Base-by-base conservation (phyloP, 2,329 filamentous ascomycete species). In the Colletotrichum salicis region DNA sequence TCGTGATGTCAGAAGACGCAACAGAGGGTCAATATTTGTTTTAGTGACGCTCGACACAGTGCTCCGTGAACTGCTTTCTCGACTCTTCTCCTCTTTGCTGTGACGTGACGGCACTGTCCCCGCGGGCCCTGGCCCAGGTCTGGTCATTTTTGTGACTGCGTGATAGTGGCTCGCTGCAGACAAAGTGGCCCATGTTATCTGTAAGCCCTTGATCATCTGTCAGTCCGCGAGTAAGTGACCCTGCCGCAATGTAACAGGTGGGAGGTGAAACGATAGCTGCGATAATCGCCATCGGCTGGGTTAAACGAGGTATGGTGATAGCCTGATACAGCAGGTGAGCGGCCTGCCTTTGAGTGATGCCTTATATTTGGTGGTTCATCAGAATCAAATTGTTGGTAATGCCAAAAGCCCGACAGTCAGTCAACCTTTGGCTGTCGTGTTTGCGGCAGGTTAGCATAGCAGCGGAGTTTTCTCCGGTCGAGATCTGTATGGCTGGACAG, bases 381-480 rank as follows among this genome's bases (percentile, higher is more conserved):
- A 57, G 56, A 62, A 52, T 19, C 31, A 15, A 5, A 67, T 57
- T 19, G 48, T 66, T 15, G 22, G 37, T 24, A 45, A 60, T 35
- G 41, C 15, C 22, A 37, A 22, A 24, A 22, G n/a, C 33, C 29
- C 31, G 15, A 54, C 15, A 12, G 27, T 35, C 8, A 33, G 24
- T 35, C 19, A 33, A 35, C 60, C 60, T 27, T n/a, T 62, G 19
- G 15, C 15, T 41, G 19, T 33, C 35, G 24, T 55, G 29, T 13
- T 48, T 51, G 8, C 19, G 13, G 37, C 37, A 19, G 37, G 11
- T 55, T 29, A 13, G 52, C n/a, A 55, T 15, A 13, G 12, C 22
- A 57, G 35, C 64, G 69, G 69, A 68, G 64, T 55, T 19, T 68
- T 63, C 64, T 71, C 69, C 64, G 63, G 54, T 48, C 29, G 33